phyloP scores from a whole-genome alignment of 2,329 filamentous ascomycete species.

The Talaromyces sp. region DNA sequence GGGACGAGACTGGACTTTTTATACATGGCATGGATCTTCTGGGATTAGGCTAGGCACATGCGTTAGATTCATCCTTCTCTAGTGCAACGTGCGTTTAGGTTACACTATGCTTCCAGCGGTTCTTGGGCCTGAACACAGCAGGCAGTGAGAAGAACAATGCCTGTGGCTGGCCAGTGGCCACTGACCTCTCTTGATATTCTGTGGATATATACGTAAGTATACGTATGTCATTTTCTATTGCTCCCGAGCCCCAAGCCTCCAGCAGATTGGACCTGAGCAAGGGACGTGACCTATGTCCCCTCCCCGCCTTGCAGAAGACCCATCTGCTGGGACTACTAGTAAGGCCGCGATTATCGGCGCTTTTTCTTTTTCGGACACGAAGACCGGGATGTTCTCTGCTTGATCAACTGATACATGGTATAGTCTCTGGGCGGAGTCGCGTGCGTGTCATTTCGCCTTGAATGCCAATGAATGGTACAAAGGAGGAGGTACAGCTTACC shows the following conservation, averaged over 20 bases:
- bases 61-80: background rate
- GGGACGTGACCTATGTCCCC: constrained; percentile 1
- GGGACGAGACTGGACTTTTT: constrained; percentile 5
- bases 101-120: background rate
- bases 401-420: constrained; percentile 5
- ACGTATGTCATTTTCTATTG: background rate
- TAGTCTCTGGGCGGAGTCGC: background rate
- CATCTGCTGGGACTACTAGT: background rate
- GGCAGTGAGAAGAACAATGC: background rate
- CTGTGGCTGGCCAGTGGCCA: constrained; percentile 13
- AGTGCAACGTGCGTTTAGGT: background rate
- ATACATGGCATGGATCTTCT: constrained; percentile 1
- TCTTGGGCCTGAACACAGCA: background rate
- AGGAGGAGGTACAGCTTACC: background rate
- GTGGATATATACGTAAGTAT: no score
- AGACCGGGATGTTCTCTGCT: background rate
- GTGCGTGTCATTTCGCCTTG: background rate
- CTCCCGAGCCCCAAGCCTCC: background rate
- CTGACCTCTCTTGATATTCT: no score
- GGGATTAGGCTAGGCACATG: constrained; percentile 7
- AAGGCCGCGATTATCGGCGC: background rate
- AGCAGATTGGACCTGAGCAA: constrained; percentile 6
- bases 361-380: background rate
- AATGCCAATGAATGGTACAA: background rate
- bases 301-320: constrained; percentile 11